Evolutionary conservation across 345 rosid species (phyloP), one percentile per base, ranked within the genome.

Genomic region (Camelina laxa): DNA sequence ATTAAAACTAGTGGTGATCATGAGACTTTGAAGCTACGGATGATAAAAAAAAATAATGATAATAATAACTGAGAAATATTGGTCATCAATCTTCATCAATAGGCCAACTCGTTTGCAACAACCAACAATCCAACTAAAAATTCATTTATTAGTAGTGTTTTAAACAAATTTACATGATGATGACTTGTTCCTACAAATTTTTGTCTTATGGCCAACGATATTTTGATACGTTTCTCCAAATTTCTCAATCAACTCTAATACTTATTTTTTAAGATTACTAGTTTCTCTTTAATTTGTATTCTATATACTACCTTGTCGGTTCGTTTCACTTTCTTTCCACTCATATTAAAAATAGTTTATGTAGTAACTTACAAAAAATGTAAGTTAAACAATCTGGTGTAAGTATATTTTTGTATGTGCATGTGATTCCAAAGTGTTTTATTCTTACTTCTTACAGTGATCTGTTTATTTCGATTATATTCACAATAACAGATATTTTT

Each of bases 61-160:
- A 8, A 15, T 50, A 30, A 39, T 6, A 59, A 39, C n/a, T 39
- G 38, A 59, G 61, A 75, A 67, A 21, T 33, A 33, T 33, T 17
- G 21, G 45, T 75, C 67, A 66, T 65, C 69, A 12, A 36, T 31
- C 58, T n/a, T 67, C 16, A 39, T 75, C 79, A 60, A 59, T 39
- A 59, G 0, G 15, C 73, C 79, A 59, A 67, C 55, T 60, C 50
- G 69, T 67, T 17, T 31, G 68, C 74, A 67, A 60, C 61, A 67
- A 53, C 73, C 27, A 67, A 50, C 54, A 75, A 67, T 67, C 74
- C 48, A 67, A 75, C 68, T 60, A 60, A 51, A 49, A 30, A n/a
- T 3, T 9, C 67, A 45, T 39, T 64, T 21, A 63, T 55, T 73
- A 27, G 30, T 27, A 33, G 17, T 56, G 31, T 65, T 36, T 12